Evolutionary conservation across 2,329 filamentous ascomycete genomes (phyloP), one percentile per base, ranked within the genome.

Genomic region (Lasiodiplodia gonubiensis): DNA sequence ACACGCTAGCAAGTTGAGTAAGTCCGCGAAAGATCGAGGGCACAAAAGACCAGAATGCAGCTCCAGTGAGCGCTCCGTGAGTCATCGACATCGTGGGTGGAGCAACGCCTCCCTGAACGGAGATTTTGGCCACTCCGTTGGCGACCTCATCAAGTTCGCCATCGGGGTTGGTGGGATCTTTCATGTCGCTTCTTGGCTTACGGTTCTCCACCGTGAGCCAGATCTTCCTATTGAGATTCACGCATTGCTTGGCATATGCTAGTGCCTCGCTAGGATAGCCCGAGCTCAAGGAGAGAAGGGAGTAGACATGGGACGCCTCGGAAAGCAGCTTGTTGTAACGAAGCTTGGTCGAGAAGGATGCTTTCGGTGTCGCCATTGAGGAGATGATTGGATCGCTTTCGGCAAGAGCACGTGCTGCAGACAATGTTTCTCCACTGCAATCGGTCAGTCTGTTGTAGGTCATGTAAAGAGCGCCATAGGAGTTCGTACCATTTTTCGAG

Each of bases 31-130:
- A 89, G 23, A 97, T 84, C 0, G 90, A 88, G 33, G 88, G 86
- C 8, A 95, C 89, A 23, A 97, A 83, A 6, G 86, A 84, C 94
- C 94, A 98, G 73, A 94, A 93, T 2, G 87, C 85, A 0, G 92
- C 88, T 63, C 89, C 89, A 66, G 84, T 84, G 27, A 81, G 74
- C 2, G 80, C 77, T 30, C 82, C 81, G 54, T 79, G 80, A 2
- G 80, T 78, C 27, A 82, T 80, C 42, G 81, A 80, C 70, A 80
- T 78, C 23, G 80, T 73, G 61, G 76, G 65, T 35, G 75, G 76
- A 1, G 71, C 16, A 37, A 2, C 74, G 74, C 66, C 74, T 74
- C 7, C 75, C 74, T 55, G 23, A 75, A 77, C 73, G 16, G 76
- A 57, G 7, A 75, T 72, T 59, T 77, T 75, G 23, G 74, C 73